Evolutionary conservation across 2,329 filamentous ascomycete genomes (phyloP), one percentile per base, ranked within the genome.

Genomic region (Colletotrichum gigasporum): DNA sequence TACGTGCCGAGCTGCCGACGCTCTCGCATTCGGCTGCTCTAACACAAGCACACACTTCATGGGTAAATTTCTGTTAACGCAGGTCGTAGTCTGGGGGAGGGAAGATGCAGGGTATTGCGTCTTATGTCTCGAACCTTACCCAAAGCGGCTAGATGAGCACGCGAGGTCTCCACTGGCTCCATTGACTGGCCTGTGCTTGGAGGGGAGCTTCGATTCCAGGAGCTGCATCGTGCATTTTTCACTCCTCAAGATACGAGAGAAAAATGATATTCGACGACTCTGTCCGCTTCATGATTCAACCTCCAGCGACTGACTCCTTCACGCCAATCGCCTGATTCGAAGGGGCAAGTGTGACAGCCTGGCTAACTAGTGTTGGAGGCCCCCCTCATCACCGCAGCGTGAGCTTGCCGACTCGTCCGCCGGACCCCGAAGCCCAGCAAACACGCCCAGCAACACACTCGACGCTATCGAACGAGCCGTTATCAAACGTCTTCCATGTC

Each of bases 361-460:
- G 2, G 35, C 5, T 16, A 39, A 8, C n/a, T 3, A 39, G 26
- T 16, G 14, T 12, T 22, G 14, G 24, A 51, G 12, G 14, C 9
- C 35, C 37, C 24, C 24, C 24, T 32, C 10, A 14, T 65, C 26
- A 58, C n/a, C n/a, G 18, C 16, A 63, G 24, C 32, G n/a, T 39
- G 5, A 66, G 47, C 52, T 52, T 58, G 26, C 70, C 72, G 7
- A 75, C 72, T 18, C 71, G 67, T 3, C 74, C 73, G 12, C 64
- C 37, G 35, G 72, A 62, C 3, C 74, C 75, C 0, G 74, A 75
- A 9, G 74, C 72, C 74, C 73, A 77, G 61, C 75, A 77, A 11
- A 70, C 63, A 4, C 54, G 52, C 5, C 67, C 67, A 4, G 63
- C 22, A 1, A 74, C 42, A 30, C 75, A 77, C 44, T 73, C 70